A percentile compares a stretch with the other conserved stretches of the same genome.
phyloP scores from a whole-genome alignment of 805 yeast genomes.

The Priceomyces fermenticarens region DNA sequence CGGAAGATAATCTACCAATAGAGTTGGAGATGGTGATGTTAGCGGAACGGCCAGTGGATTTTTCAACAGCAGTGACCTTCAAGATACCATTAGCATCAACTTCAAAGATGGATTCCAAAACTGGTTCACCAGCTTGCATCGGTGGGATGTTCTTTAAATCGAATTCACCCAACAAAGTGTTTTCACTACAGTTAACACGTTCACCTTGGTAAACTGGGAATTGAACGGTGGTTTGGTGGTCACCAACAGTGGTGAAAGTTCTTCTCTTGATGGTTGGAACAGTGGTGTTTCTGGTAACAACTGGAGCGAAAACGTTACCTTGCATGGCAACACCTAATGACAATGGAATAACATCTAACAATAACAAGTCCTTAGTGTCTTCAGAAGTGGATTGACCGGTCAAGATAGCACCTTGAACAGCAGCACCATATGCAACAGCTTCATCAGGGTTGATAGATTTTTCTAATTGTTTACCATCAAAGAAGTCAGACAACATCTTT shows the following conservation, averaged over 20 bases:
- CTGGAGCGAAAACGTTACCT: conserved; percentile 50
- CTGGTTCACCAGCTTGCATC: conserved; percentile 51
- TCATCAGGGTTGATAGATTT: conserved; percentile 50
- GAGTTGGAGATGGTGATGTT: conserved; percentile 50
- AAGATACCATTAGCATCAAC: conserved; percentile 52
- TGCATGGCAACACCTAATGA: conserved; percentile 51
- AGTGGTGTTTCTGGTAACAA: conserved; percentile 51
- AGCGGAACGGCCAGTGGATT: conserved; percentile 49
- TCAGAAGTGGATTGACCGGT: conserved; percentile 49
- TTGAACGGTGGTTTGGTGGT: conserved; percentile 49
- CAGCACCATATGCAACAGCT: conserved; percentile 53
- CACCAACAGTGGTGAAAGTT: conserved; percentile 51
- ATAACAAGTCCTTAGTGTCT: conserved; percentile 49
- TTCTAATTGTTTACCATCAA: conserved; percentile 49
- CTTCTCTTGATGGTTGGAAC: conserved; percentile 51
- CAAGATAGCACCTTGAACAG: conserved; percentile 50
- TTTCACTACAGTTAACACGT: conserved; percentile 50
- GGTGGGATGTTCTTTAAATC: conserved; percentile 51
- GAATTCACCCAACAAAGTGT: conserved; percentile 50
- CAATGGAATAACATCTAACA: conserved; percentile 50
- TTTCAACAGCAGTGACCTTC: conserved; percentile 49
- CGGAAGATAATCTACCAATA: conserved; percentile 48
- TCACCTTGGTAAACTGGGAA: conserved; percentile 53
- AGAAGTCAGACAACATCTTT: conserved; percentile 48
- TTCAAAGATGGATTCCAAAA: conserved; percentile 48